Percentiles rank a stretch among this genome's conserved stretches.
phyloP scores from a whole-genome alignment of 352 stramenopile genomes.

The Pythium biforme region DNA sequence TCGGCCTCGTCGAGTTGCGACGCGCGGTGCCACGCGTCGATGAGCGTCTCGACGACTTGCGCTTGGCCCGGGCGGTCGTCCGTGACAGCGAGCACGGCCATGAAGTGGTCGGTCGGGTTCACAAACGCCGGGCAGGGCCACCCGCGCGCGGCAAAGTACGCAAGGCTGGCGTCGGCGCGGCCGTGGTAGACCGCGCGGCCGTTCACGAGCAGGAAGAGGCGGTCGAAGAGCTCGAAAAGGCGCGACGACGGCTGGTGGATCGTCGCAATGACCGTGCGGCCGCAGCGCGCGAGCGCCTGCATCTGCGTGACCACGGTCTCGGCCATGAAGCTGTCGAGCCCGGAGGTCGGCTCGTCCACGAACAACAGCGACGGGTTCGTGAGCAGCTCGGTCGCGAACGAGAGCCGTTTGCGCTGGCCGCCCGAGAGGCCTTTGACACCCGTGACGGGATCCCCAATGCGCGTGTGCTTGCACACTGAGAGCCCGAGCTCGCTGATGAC shows the following conservation, averaged over 20 bases:
- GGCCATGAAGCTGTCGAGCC: slow-evolving; percentile 56
- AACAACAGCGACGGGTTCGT: slow-evolving; percentile 81
- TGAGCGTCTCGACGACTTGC: slow-evolving; percentile 13
- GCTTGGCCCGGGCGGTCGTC: slow-evolving; percentile 11
- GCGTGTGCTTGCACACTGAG: slow-evolving; percentile 41
- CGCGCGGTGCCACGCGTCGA: slow-evolving; percentile 7
- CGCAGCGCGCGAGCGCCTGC: slow-evolving; percentile 63
- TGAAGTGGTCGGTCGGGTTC: slow-evolving; percentile 67
- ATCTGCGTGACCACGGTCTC: slow-evolving; percentile 51
- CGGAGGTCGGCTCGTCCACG: slow-evolving; percentile 81
- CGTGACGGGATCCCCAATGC: slow-evolving; percentile 44
- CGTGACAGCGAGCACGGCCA: slow-evolving; percentile 50
- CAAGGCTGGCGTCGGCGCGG: slow-evolving; percentile 43
- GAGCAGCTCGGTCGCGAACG: slow-evolving; percentile 75
- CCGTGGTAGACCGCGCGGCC: slow-evolving; percentile 54
- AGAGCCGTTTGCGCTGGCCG: slow-evolving; percentile 49
- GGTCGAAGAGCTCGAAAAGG: slow-evolving; percentile 56
- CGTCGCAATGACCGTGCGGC: slow-evolving; percentile 83
- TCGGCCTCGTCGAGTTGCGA: slow-evolving; percentile 4
- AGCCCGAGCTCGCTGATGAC: slow-evolving; percentile 45
- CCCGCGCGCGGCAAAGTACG: slow-evolving; percentile 52
- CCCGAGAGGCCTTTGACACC: slow-evolving; percentile 67
- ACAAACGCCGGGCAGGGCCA: slow-evolving; percentile 52
- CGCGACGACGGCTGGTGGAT: slow-evolving; percentile 69
- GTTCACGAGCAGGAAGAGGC: slow-evolving; percentile 53